These are phyloP conservation scores for Macroventuria anomochaeta DNA, from an alignment of 2,329 filamentous ascomycete genomes.

Conservation along the genomic window DNA sequence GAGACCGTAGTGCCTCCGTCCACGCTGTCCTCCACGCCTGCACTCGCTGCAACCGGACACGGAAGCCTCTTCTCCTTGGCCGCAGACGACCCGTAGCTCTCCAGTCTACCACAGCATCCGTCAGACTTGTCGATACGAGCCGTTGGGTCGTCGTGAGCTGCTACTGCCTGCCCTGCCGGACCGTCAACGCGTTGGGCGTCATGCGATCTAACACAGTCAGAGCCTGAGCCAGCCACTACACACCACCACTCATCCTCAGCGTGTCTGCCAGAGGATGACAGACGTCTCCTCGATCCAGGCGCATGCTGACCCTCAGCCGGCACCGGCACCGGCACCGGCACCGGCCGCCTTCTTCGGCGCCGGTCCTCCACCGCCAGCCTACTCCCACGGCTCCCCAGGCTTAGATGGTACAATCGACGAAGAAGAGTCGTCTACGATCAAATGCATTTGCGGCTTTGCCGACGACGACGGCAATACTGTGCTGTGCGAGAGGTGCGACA, in stretches of 20 bases:
- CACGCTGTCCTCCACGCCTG: slow-evolving; percentile 25
- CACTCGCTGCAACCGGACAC: slow-evolving; percentile 35
- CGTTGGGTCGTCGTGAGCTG: slow-evolving; percentile 35
- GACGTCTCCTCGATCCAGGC: slow-evolving; percentile 51
- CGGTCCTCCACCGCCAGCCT: slow-evolving; percentile 40
- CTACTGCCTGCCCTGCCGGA: slow-evolving; percentile 33
- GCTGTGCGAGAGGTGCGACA: slow-evolving; percentile 92
- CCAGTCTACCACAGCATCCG: slow-evolving; percentile 16
- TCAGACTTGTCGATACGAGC: slow-evolving; percentile 25
- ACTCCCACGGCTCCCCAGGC: slow-evolving; percentile 45
- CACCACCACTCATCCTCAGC: slow-evolving; percentile 29
- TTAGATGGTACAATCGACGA: slow-evolving; percentile 58
- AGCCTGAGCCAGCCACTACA: slow-evolving; percentile 46
- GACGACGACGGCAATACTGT: slow-evolving; percentile 99
- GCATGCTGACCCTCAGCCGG: slow-evolving; percentile 53
- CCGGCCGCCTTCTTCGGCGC: slow-evolving; percentile 42
- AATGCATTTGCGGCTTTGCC: slow-evolving; percentile 92
- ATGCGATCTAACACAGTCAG: slow-evolving; percentile 50
- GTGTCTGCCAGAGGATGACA: slow-evolving; percentile 51
- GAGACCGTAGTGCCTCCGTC: slow-evolving; percentile 31
- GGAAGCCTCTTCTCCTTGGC: slow-evolving; percentile 35
- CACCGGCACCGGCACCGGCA: slow-evolving; percentile 48
- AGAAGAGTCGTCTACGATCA: slow-evolving; percentile 91
- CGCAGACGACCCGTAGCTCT: slow-evolving; percentile 20
- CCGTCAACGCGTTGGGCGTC: slow-evolving; percentile 48